phyloP scores from a whole-genome alignment of 2,329 filamentous ascomycete genomes.

The Metarhizium brunneum region DNA sequence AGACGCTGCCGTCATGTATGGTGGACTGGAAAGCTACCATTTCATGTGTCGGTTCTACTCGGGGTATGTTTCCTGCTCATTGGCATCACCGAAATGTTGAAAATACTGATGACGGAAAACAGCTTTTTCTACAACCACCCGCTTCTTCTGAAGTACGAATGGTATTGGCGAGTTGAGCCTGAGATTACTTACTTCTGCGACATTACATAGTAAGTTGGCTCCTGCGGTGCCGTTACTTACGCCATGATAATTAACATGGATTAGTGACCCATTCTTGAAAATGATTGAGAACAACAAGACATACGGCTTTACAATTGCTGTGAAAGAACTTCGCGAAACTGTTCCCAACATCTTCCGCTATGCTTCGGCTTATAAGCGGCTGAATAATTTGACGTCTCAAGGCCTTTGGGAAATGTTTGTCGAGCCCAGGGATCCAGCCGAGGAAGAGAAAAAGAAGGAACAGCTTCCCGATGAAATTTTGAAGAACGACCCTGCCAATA shows the following conservation, averaged over 20 bases:
- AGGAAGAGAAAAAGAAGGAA: constrained; percentile 54
- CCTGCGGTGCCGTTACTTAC: neutral
- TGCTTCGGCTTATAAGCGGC: constrained; percentile 92
- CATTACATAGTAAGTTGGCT: constrained; percentile 72
- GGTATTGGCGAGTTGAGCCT: constrained; percentile 98
- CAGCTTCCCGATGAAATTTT: constrained; percentile 74
- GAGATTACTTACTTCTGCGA: constrained; percentile 99
- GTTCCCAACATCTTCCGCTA: constrained; percentile 99
- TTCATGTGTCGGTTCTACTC: constrained; percentile 99
- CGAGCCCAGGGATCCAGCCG: constrained; percentile 59
- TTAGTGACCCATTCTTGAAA: constrained; percentile 74
- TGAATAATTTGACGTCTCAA: constrained; percentile 81
- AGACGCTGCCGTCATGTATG: constrained; percentile 97
- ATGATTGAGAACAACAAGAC: constrained; percentile 96
- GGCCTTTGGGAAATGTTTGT: constrained; percentile 99
- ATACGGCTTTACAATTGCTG: constrained; percentile 96
- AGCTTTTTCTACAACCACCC: constrained; percentile 97
- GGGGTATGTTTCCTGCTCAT: constrained; percentile 48
- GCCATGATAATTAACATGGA: constrained; percentile 31
- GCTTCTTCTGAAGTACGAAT: constrained; percentile 91
- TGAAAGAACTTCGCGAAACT: constrained; percentile 95
- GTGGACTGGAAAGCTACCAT: constrained; percentile 96
- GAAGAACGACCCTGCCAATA: constrained; percentile 61
- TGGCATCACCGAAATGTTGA: neutral
- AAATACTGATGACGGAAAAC: constrained; percentile 12